Percentiles rank a stretch among this genome's conserved stretches.
Evolutionary conservation across 371 early-diverging fungal genomes (phyloP).

Genomic region (Mortierella sp.): DNA sequence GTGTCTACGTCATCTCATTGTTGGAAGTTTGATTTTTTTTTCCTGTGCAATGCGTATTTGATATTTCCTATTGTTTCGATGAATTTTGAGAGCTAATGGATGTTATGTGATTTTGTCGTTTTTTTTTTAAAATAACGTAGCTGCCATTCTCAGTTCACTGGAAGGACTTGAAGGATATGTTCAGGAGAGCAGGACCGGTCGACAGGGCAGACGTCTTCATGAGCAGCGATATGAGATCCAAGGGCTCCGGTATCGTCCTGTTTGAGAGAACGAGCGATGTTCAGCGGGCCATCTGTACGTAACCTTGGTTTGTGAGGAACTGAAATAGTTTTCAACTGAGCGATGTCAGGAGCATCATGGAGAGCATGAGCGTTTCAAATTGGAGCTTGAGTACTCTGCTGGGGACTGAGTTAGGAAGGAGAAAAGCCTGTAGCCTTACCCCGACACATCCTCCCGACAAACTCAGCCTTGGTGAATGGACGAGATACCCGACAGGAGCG

Average conservation of each 20-base stretch:
- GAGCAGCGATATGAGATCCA: constrained; percentile 72
- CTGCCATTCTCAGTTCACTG: constrained; percentile 80
- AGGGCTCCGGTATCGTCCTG: constrained; percentile 79
- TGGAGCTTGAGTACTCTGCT: too few species aligned
- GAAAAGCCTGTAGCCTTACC: too few species aligned
- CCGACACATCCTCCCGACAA: too few species aligned
- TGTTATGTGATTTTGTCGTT: neutral
- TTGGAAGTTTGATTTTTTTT: neutral
- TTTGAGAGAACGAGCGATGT: constrained; percentile 77
- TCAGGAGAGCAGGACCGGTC: constrained; percentile 72
- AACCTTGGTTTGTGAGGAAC: constrained; percentile 6
- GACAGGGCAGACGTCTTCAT: constrained; percentile 76
- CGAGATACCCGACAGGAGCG: too few species aligned
- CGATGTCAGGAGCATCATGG: neutral
- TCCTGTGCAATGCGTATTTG: too few species aligned
- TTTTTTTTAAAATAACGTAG: constrained; percentile 50
- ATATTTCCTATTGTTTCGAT: too few species aligned
- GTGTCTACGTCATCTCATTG: neutral
- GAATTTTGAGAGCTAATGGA: too few species aligned
- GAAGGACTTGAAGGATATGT: constrained; percentile 85
- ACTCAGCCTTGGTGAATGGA: too few species aligned
- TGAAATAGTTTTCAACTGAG: neutral
- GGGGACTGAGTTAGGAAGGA: too few species aligned
- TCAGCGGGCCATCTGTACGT: constrained; percentile 77
- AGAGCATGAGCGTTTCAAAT: too few species aligned